Evolutionary conservation across 805 yeast species (phyloP).

Genomic region (Scheffersomyces coipomensis): DNA sequence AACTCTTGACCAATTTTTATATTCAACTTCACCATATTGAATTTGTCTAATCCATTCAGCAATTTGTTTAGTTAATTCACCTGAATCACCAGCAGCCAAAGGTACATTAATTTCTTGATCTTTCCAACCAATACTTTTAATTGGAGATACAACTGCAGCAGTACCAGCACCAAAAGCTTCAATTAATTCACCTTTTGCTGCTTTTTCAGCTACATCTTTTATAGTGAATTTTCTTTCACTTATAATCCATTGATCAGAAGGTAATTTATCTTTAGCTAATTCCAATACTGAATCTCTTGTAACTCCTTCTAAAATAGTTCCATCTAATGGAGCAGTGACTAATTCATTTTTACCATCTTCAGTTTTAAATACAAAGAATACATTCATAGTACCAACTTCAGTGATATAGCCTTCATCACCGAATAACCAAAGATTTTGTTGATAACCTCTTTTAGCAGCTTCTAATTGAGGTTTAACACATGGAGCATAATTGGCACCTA

Average conservation of each 20-base stretch:
- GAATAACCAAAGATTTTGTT: slow-evolving; percentile 95
- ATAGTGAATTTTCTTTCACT: slow-evolving; percentile 84
- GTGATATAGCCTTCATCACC: slow-evolving; percentile 85
- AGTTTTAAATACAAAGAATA: slow-evolving; percentile 73
- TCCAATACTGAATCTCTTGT: slow-evolving; percentile 86
- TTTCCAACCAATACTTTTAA: slow-evolving; percentile 79
- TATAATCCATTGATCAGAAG: slow-evolving; percentile 75
- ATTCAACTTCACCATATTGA: slow-evolving; percentile 84
- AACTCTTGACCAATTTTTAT: slow-evolving; percentile 51
- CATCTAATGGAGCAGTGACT: slow-evolving; percentile 95
- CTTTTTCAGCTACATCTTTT: slow-evolving; percentile 72
- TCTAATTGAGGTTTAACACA: slow-evolving; percentile 86
- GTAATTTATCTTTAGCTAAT: slow-evolving; percentile 74
- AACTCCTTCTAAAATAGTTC: slow-evolving; percentile 95
- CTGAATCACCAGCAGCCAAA: slow-evolving; percentile 75
- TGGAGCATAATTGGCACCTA: slow-evolving; percentile 98
- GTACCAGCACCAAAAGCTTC: slow-evolving; percentile 99
- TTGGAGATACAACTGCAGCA: slow-evolving; percentile 96
- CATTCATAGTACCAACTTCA: slow-evolving; percentile 98
- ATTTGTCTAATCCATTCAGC: slow-evolving; percentile 86
- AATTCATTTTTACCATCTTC: slow-evolving; percentile 82
- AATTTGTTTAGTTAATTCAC: slow-evolving; percentile 74
- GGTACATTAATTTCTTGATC: slow-evolving; percentile 78
- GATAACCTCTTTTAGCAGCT: slow-evolving; percentile 90
- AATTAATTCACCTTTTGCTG: slow-evolving; percentile 75